Conservation (phyloP, 1,139 yeast genomes). For the Saccharomyces hybrid region DNA sequence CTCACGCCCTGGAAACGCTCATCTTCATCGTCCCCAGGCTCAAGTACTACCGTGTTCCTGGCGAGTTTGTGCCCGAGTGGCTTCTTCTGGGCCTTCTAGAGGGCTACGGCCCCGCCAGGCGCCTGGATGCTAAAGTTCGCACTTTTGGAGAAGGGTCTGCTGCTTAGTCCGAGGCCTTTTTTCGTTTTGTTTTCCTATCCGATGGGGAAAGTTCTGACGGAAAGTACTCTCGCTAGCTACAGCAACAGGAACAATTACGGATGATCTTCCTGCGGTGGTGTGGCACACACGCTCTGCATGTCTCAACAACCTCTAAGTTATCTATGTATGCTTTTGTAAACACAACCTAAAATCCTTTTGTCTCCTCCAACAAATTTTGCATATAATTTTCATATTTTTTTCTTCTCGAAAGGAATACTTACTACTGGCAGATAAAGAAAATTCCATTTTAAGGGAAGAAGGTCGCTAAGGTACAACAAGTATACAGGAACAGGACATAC, state of each 20-base stretch:
- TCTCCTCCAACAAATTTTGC: neutral
- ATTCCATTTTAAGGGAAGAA: neutral
- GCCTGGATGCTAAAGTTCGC: slow-evolving; percentile 31
- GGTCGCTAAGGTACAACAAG: neutral
- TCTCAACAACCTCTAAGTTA: neutral
- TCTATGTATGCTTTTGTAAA: neutral
- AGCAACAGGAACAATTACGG: neutral
- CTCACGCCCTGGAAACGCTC: slow-evolving; percentile 44
- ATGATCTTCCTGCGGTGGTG: neutral
- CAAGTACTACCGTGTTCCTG: slow-evolving; percentile 50
- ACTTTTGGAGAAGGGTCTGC: neutral
- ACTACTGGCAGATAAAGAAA: too few relatives aligned
- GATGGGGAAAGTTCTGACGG: neutral
- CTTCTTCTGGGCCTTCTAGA: slow-evolving; percentile 44
- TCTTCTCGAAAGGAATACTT: neutral
- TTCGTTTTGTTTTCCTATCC: neutral
- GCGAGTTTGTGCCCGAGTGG: slow-evolving; percentile 43
- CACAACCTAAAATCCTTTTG: neutral
- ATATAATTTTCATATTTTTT: neutral
- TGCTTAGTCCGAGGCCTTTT: neutral
- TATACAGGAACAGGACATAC: neutral
- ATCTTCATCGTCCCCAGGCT: slow-evolving; percentile 41
- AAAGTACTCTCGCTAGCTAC: neutral
- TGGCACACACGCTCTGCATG: neutral
- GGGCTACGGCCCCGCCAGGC: slow-evolving; percentile 44